These are phyloP conservation scores for Talaromyces marneffei DNA, from an alignment of 2,329 filamentous ascomycete genomes.

Conservation along the genomic window DNA sequence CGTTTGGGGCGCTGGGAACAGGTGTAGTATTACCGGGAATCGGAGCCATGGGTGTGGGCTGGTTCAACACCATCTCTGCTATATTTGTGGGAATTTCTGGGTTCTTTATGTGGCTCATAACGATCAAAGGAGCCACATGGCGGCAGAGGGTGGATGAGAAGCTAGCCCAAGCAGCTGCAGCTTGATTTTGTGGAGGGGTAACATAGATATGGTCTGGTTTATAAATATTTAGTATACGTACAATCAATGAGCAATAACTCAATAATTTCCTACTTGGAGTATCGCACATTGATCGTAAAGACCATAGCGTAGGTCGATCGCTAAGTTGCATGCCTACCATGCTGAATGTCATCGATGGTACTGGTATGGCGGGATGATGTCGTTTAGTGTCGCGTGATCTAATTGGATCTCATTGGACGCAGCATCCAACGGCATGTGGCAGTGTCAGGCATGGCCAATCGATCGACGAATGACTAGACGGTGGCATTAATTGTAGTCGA, in stretches of 20 bases:
- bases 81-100: slow-evolving; percentile 49
- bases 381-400: not conserved
- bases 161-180: slow-evolving; percentile 22
- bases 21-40: slow-evolving; percentile 69
- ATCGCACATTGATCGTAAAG: not conserved
- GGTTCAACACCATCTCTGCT: slow-evolving; percentile 68
- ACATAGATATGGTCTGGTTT: not conserved
- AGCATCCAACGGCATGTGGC: not conserved
- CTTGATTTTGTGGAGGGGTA: not conserved
- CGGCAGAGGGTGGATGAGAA: slow-evolving; percentile 49
- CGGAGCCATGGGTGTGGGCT: slow-evolving; percentile 69
- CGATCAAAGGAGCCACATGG: slow-evolving; percentile 49
- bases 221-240: not conserved
- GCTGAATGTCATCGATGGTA: not conserved
- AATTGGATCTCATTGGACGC: slow-evolving; percentile 9
- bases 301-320: not conserved
- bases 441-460: not conserved
- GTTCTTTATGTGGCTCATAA: slow-evolving; percentile 43
- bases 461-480: not conserved
- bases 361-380: not conserved
- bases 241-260: not conserved
- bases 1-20: slow-evolving; percentile 65
- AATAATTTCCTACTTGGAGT: not conserved
- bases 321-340: not conserved
- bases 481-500: not conserved